phyloP scores from a whole-genome alignment of 768 basidiomycete species.

The Myochromella boudieri region DNA sequence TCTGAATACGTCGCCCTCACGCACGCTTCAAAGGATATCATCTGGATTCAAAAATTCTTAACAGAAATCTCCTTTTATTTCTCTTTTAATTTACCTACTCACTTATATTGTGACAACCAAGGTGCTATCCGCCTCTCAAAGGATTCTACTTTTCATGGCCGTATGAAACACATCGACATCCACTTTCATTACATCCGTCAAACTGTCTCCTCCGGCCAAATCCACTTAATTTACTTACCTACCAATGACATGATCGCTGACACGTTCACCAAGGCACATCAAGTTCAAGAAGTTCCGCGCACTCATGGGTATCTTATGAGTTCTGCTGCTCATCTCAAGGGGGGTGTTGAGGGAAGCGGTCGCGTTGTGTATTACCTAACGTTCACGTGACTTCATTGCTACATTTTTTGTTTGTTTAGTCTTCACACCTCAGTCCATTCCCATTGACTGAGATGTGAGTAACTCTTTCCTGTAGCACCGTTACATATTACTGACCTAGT shows the following conservation, averaged over 20 bases:
- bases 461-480: too few relatives aligned
- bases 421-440: too few relatives aligned
- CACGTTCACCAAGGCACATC: constrained; percentile 13
- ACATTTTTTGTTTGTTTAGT: too few relatives aligned
- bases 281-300: constrained; percentile 12
- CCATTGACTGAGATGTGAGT: too few relatives aligned
- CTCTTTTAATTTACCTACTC: neutral
- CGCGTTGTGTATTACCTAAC: too few relatives aligned
- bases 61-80: constrained; percentile 16
- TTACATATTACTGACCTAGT: too few relatives aligned
- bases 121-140: too few relatives aligned
- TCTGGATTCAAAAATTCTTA: constrained; percentile 26
- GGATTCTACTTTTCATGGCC: too few relatives aligned
- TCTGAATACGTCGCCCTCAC: constrained; percentile 18
- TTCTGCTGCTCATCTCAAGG: neutral
- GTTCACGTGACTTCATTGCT: too few relatives aligned
- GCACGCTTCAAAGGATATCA: constrained; percentile 17
- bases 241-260: constrained; percentile 27
- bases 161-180: constrained; percentile 29
- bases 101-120: too few relatives aligned
- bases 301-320: constrained; percentile 5
- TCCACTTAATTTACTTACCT: constrained; percentile 18
- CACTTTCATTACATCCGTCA: constrained; percentile 26
- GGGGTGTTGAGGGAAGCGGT: constrained; percentile 4
- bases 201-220: constrained; percentile 27